phyloP scores from a whole-genome alignment of 1,284 basidiomycete genomes.

The Ustilago tritici region DNA sequence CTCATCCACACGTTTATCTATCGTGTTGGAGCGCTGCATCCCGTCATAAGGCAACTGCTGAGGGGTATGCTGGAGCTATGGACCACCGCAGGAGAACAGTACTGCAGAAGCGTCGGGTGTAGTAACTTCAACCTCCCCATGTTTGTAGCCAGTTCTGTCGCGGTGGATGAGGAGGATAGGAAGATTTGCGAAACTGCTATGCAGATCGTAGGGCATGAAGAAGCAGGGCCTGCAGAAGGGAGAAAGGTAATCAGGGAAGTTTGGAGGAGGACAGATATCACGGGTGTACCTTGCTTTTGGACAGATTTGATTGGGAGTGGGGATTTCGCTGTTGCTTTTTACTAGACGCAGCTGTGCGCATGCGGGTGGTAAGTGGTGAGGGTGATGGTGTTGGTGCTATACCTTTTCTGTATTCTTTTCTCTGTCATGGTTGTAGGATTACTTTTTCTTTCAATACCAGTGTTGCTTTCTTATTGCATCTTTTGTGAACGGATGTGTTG shows the following conservation, averaged over 20 bases:
- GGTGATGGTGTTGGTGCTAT: not conserved
- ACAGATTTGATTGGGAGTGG: constrained; percentile 31
- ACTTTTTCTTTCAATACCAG: not conserved
- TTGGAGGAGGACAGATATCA: constrained; percentile 37
- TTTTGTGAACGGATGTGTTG: not conserved
- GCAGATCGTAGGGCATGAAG: constrained; percentile 44
- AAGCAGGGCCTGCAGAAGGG: constrained; percentile 31
- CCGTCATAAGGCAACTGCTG: constrained; percentile 14
- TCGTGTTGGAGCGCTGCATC: constrained; percentile 40
- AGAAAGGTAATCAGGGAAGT: constrained; percentile 34
- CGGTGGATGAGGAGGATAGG: constrained; percentile 31
- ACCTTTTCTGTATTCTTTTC: not conserved
- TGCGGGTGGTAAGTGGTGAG: not conserved
- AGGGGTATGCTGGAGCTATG: constrained; percentile 33
- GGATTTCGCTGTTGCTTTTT: constrained; percentile 38
- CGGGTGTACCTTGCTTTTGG: constrained; percentile 38
- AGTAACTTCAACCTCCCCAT: constrained; percentile 46
- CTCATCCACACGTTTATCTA: constrained; percentile 43
- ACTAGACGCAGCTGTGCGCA: constrained; percentile 3
- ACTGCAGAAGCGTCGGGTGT: constrained; percentile 38
- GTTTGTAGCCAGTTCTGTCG: constrained; percentile 28
- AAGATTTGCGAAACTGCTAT: constrained; percentile 37
- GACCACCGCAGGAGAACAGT: constrained; percentile 34
- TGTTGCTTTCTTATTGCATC: not conserved
- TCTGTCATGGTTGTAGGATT: constrained; percentile 5